A percentile compares a stretch with the other conserved stretches of the same genome.
Evolutionary conservation across 2,329 filamentous ascomycete genomes (phyloP).

Genomic region (Zalaria obscura): DNA sequence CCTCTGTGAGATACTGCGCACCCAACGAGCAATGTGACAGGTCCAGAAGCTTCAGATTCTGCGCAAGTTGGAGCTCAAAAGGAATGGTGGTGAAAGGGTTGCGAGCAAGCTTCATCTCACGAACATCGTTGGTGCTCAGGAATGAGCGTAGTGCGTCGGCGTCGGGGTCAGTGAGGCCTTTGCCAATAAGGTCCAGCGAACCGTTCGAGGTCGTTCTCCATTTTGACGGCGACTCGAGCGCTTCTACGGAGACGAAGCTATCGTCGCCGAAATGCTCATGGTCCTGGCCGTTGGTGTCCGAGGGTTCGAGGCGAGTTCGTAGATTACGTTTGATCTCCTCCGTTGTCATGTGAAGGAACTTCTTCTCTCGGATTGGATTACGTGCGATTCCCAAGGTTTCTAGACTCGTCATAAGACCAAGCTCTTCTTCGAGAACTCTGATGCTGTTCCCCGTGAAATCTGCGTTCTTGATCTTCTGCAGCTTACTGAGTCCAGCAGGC

Average conservation of each 20-base stretch:
- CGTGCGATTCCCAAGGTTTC: constrained; percentile 63
- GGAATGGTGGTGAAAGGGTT: constrained; percentile 64
- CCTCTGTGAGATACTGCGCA: constrained; percentile 53
- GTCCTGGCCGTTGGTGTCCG: constrained; percentile 25
- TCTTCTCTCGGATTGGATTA: constrained; percentile 85
- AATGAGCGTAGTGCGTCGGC: constrained; percentile 27
- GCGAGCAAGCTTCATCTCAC: constrained; percentile 55
- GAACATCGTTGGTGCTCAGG: constrained; percentile 32
- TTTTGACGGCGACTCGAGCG: constrained; percentile 7
- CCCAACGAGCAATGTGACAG: constrained; percentile 25
- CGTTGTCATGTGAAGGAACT: constrained; percentile 65
- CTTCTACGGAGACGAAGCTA: constrained; percentile 3
- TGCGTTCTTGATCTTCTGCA: constrained; percentile 57
- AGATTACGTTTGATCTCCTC: constrained; percentile 69
- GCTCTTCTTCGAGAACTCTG: constrained; percentile 55
- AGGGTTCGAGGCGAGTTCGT: constrained; percentile 49
- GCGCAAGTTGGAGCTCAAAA: constrained; percentile 51
- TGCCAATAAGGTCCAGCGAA: constrained; percentile 25
- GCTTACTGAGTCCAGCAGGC: constrained; percentile 58
- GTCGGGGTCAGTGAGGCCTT: constrained; percentile 23
- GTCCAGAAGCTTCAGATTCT: constrained; percentile 43
- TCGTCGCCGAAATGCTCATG: constrained; percentile 9
- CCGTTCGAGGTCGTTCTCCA: constrained; percentile 19
- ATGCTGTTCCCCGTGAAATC: constrained; percentile 83
- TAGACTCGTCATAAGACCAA: constrained; percentile 67